Evolutionary conservation across 306 rosid genomes (phyloP).

Genomic region (Morella rubra): DNA sequence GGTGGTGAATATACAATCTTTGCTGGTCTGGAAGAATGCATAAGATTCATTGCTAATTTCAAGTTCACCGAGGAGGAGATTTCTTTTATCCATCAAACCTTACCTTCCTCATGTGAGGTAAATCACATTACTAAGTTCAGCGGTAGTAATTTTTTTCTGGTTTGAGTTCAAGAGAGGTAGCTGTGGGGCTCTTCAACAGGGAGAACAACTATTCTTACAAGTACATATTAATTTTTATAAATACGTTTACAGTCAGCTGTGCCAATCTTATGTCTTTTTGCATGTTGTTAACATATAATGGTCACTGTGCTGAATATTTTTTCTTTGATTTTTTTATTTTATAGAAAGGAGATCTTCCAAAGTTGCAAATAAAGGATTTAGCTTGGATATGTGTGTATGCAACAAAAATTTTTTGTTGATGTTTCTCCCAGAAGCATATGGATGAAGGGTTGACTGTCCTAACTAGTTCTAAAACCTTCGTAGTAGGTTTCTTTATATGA

Average conservation of each 20-base stretch:
- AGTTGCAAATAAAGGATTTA: neutral
- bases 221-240: neutral
- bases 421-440: neutral
- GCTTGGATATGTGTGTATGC: no score
- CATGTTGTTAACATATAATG: neutral
- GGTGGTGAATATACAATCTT: conserved; percentile 96
- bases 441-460: neutral
- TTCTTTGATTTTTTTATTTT: neutral
- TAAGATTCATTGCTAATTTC: conserved; percentile 87
- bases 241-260: neutral
- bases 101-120: conserved; percentile 89
- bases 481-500: neutral
- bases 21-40: conserved; percentile 96
- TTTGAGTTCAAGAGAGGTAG: conserved; percentile 3
- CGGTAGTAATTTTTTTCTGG: conserved; percentile 4
- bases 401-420: neutral
- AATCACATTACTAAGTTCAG: conserved; percentile 8
- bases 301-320: neutral
- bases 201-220: neutral
- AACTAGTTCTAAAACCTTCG: neutral
- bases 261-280: neutral
- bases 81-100: conserved; percentile 56
- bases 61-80: conserved; percentile 78
- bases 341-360: neutral
- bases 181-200: neutral